Conservation (phyloP, 441 rosid genomes). For the Corymbia calophylla region DNA sequence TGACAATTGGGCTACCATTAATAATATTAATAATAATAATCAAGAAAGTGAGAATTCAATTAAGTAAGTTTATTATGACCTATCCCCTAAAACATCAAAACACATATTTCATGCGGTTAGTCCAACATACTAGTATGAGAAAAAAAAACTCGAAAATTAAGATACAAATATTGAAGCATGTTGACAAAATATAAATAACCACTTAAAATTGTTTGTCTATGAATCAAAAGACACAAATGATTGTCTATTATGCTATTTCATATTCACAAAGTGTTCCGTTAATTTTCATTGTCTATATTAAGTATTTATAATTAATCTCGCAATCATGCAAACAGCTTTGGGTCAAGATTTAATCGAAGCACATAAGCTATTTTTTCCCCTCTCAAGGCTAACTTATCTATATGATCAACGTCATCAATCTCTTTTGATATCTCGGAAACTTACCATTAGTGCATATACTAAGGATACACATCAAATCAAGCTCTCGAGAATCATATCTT, state of each 20-base stretch:
- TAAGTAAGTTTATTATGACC: neutral
- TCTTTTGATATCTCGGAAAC: too few relatives aligned
- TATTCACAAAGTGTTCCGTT: neutral
- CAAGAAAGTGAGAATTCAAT: neutral
- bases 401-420: too few relatives aligned
- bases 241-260: neutral
- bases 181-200: neutral
- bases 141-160: too few relatives aligned
- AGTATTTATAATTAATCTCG: neutral
- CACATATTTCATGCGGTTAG: accelerated
- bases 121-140: neutral
- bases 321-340: neutral
- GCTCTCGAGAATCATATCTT: too few relatives aligned
- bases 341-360: too few relatives aligned
- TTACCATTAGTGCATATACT: too few relatives aligned
- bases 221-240: neutral
- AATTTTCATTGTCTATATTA: neutral
- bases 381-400: too few relatives aligned
- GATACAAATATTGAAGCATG: neutral
- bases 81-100: neutral
- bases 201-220: too few relatives aligned
- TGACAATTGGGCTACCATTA: neutral
- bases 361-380: too few relatives aligned
- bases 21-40: too few relatives aligned
- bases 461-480: too few relatives aligned